A percentile compares a stretch with the other conserved stretches of the same genome.
Evolutionary conservation across 768 basidiomycete species (phyloP).

Genomic region (Vararia minispora): DNA sequence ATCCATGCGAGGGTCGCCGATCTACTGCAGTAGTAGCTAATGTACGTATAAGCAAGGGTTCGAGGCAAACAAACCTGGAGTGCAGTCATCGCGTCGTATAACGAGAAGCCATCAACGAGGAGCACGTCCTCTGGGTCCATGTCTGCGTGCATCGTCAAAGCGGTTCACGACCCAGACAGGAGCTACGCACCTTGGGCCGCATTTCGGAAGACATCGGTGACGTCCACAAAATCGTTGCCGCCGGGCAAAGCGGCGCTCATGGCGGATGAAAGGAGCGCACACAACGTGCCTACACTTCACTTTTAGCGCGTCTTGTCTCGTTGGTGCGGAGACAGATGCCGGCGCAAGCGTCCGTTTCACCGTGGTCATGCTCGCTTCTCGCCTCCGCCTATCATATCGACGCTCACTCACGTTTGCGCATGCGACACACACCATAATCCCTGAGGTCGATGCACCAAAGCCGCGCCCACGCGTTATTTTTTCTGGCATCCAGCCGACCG

Average conservation of each 20-base stretch:
- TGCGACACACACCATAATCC: no score
- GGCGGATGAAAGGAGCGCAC: no score
- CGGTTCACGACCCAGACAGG: not conserved
- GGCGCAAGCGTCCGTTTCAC: no score
- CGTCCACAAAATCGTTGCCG: conserved; percentile 50
- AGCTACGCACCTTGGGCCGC: conserved; percentile 44
- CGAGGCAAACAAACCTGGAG: conserved; percentile 50
- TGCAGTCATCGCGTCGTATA: conserved; percentile 90
- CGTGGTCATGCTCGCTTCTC: no score
- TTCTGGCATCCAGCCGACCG: conserved; percentile 91
- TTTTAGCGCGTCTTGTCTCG: no score
- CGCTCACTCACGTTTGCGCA: no score
- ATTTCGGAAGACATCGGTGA: conserved; percentile 45
- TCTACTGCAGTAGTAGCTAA: conserved; percentile 32
- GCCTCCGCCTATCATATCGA: no score
- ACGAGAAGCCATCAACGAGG: conserved; percentile 55
- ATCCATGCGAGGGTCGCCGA: conserved; percentile 84
- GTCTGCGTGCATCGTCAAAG: conserved; percentile 24
- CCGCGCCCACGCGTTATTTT: conserved; percentile 47
- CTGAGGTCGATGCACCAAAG: no score
- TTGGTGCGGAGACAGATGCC: no score
- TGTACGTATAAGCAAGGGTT: conserved; percentile 11
- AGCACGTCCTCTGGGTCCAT: conserved; percentile 55
- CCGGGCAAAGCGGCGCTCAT: no score
- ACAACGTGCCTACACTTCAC: no score